Evolutionary conservation across 2,329 filamentous ascomycete species (phyloP), one percentile per base, ranked within the genome.

Genomic region (Endocalyx cinctus): DNA sequence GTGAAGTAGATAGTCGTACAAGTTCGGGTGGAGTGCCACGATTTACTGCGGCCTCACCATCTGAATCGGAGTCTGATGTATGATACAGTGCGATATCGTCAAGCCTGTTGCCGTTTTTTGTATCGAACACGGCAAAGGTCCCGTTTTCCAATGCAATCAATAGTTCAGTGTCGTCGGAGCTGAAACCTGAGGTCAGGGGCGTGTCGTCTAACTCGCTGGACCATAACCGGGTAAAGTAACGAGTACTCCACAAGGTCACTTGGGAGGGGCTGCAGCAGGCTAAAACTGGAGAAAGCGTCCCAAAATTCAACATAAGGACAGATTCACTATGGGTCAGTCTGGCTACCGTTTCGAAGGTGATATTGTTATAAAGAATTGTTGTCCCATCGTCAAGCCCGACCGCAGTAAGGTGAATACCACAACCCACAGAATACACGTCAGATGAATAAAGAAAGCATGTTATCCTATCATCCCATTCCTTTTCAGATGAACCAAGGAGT

Each of bases 381-480:
- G 30, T 17, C 12, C 33, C 33, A 6, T 22, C 31, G n/a, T 17
- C 18, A 10, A 35, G 27, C 6, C 33, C 33, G n/a, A 20, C 13
- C 5, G 33, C 33, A 13, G 31, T 10, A 10, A 17, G 14, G 12
- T 31, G 10, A 8, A 14, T 15, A 22, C 26, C 18, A 15, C 15
- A 13, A 18, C 17, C 32, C 6, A 34, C 17, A 10, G 32, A 34
- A 20, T 19, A 14, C 8, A 22, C 32, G 22, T 34, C 25, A 12
- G 15, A 17, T n/a, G 18, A 13, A 17, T 25, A 31, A 11, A 23
- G 11, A 10, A 37, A 25, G 13, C 34, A 37, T 12, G 34, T 33
- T 4, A 31, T 33, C 18, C 34, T 17, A 19, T 33, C 34, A 22
- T 37, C 30, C 34, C 34, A 37, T 17, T 32, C 23, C 17, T 37